Evolutionary conservation across 306 rosid genomes (phyloP).

Genomic region (Dryas drummondii): DNA sequence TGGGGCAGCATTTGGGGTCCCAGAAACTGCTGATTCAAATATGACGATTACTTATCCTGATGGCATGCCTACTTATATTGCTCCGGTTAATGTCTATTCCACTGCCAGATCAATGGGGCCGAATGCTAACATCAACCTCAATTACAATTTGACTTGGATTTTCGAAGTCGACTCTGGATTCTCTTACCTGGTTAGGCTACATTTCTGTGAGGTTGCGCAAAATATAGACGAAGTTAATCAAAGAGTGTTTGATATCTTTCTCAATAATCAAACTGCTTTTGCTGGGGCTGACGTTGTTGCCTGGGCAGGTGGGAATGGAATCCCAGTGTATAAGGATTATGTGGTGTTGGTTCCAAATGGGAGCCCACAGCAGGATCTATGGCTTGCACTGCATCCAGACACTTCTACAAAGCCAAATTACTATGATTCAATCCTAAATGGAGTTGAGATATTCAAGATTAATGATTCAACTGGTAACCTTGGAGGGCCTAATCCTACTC

Average conservation of each 20-base stretch:
- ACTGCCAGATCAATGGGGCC: conserved; percentile 97
- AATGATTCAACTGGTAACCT: conserved; percentile 55
- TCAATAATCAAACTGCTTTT: conserved; percentile 67
- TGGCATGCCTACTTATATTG: conserved; percentile 50
- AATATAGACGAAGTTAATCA: conserved; percentile 44
- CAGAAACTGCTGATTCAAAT: conserved; percentile 46
- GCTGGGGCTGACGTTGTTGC: conserved; percentile 50
- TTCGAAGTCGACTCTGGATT: conserved; percentile 72
- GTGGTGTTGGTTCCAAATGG: conserved; percentile 59
- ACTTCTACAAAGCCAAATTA: conserved; percentile 10
- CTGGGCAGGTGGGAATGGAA: conserved; percentile 38
- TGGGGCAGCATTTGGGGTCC: conserved; percentile 69
- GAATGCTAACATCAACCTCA: conserved; percentile 34
- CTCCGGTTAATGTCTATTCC: conserved; percentile 62
- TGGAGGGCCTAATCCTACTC: conserved; percentile 75
- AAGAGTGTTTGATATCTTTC: conserved; percentile 62
- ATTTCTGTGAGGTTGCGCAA: conserved; percentile 67
- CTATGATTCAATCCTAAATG: conserved; percentile 67
- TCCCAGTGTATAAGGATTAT: conserved; percentile 54
- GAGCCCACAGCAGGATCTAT: conserved; percentile 68
- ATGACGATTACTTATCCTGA: conserved; percentile 46
- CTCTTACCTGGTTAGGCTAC: conserved; percentile 83
- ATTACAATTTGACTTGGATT: conserved; percentile 86
- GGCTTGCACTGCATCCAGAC: conserved; percentile 75
- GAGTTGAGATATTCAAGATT: conserved; percentile 84